phyloP scores from a whole-genome alignment of 345 rosid species.

The Gossypium thurberi region DNA sequence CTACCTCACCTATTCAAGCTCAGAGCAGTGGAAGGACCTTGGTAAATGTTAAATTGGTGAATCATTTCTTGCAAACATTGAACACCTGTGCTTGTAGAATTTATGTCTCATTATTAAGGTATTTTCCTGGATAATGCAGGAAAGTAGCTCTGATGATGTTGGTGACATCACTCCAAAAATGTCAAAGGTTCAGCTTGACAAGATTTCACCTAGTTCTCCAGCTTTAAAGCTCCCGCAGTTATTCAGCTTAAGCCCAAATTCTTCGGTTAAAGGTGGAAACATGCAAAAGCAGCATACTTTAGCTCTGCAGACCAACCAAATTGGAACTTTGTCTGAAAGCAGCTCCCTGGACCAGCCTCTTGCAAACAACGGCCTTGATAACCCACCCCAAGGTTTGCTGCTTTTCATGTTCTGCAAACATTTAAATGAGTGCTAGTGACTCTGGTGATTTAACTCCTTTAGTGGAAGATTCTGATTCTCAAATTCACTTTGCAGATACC shows the following conservation, averaged over 20 bases:
- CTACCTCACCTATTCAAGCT: constrained; percentile 57
- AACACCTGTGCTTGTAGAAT: background rate
- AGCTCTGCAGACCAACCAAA: constrained; percentile 49
- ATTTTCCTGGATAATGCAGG: constrained; percentile 38
- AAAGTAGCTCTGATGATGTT: constrained; percentile 58
- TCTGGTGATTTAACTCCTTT: constrained; percentile 7
- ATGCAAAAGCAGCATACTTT: constrained; percentile 59
- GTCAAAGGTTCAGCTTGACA: constrained; percentile 71
- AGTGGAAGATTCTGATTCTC: constrained; percentile 14
- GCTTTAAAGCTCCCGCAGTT: constrained; percentile 88
- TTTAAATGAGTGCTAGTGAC: background rate
- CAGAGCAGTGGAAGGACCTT: constrained; percentile 65
- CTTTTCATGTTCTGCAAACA: constrained; percentile 9
- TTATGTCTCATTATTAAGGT: background rate
- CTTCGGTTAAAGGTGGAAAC: constrained; percentile 75
- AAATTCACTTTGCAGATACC: constrained; percentile 41
- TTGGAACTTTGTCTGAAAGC: constrained; percentile 54
- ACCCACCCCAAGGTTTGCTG: constrained; percentile 58
- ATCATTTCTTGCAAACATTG: constrained; percentile 3
- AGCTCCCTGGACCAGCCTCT: constrained; percentile 48
- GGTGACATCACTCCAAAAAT: constrained; percentile 64
- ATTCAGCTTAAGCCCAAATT: constrained; percentile 83
- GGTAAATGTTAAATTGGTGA: constrained; percentile 35
- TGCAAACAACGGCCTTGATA: constrained; percentile 39
- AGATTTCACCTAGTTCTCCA: constrained; percentile 58